Evolutionary conservation across 257 asterid genomes (phyloP), one percentile per base, ranked within the genome.

Genomic region (Verbascum thapsus): DNA sequence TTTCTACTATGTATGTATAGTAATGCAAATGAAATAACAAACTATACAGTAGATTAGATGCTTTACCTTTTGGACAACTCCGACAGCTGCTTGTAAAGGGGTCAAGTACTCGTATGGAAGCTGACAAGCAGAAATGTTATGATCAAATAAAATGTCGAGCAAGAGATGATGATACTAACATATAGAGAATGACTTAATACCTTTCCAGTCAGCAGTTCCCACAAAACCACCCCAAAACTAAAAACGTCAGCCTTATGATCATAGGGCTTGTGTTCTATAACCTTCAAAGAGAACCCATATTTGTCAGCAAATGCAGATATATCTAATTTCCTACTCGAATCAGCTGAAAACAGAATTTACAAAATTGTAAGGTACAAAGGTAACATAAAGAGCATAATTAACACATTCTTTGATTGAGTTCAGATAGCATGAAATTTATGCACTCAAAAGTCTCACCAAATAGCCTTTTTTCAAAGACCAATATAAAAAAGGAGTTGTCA

Each of bases 181-280:
- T 40, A 18, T n/a, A 1, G 30, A 9, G 13, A n/a, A 35, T 16
- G 10, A 47, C 43, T 49, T 16, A 26, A 34, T 74, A 85, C 96
- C 96, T 88, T 83, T 70, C 96, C 91, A 0, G 94, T 81, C 68
- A 85, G 76, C 75, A 88, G 60, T 70, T 88, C 96, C 96, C 96
- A 88, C 20, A 88, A 42, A 39, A 88, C 88, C 51, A 85, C 70
- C 69, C 94, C 96, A 63, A 85, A 88, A 70, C 96, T 88, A 67
- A 88, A 88, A 56, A 85, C 76, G 57, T 88, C 94, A 9, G 90
- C 96, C 77, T 81, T 88, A 48, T 88, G 94, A 76, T 85, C 90
- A 61, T 88, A 88, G 54, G 90, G 88, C 39, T 81, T 88, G 74
- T 84, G 91, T 44, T 87, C 95, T 45, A 87, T 84, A 64, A 86